phyloP scores from a whole-genome alignment of 495 filamentous ascomycete genomes.

The Lasiosphaeria miniovina region DNA sequence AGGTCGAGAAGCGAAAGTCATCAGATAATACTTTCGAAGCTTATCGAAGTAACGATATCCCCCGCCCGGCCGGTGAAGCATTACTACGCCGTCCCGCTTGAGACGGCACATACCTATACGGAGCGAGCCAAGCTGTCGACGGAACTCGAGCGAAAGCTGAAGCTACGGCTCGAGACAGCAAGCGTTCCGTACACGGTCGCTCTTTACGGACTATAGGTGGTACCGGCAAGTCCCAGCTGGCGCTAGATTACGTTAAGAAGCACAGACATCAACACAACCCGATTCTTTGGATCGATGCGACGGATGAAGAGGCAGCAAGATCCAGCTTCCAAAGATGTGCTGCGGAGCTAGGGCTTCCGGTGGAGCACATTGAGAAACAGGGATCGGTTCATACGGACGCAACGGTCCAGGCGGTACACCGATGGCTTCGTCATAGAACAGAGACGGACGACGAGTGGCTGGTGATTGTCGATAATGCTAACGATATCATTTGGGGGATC shows the following conservation, averaged over 20 bases:
- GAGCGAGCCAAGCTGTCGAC: conserved; percentile 12
- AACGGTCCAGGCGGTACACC: conserved; percentile 38
- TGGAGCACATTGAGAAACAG: conserved; percentile 19
- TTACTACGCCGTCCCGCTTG: conserved; percentile 17
- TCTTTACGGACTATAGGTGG: neutral
- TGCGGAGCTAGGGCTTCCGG: conserved; percentile 21
- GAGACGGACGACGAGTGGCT: conserved; percentile 37
- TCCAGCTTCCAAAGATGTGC: conserved; percentile 30
- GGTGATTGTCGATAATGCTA: conserved; percentile 46
- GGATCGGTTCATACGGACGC: conserved; percentile 17
- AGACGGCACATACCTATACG: conserved; percentile 18
- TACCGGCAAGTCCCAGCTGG: neutral
- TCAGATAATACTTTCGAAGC: conserved; percentile 17
- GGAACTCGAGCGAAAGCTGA: conserved; percentile 16
- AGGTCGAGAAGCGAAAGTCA: conserved; percentile 17
- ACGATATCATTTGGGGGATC: conserved; percentile 32
- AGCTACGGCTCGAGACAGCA: conserved; percentile 16
- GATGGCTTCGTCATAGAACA: conserved; percentile 33
- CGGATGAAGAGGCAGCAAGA: conserved; percentile 23
- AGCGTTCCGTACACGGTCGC: conserved; percentile 20
- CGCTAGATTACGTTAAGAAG: neutral
- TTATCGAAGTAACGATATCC: conserved; percentile 8
- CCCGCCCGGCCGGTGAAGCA: conserved; percentile 2
- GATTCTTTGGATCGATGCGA: conserved; percentile 5
- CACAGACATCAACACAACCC: conserved; percentile 15